Conservation (phyloP, 108 stramenopile species). For the Asterionellopsis glacialis region DNA sequence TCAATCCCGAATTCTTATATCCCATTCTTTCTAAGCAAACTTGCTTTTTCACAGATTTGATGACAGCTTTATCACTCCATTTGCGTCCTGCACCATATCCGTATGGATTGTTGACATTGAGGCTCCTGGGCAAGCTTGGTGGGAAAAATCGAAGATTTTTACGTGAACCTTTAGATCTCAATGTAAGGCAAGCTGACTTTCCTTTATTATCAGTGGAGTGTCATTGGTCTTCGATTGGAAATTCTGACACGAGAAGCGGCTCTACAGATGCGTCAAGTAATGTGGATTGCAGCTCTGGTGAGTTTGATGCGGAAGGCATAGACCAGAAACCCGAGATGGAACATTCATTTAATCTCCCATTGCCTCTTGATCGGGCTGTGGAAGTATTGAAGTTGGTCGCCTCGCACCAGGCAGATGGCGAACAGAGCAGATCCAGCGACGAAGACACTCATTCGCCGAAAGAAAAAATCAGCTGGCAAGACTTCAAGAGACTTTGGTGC, state of each 20-base stretch:
- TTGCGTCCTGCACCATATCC: slow-evolving; percentile 92
- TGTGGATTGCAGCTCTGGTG: too few species aligned
- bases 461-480: too few species aligned
- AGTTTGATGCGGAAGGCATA: too few species aligned
- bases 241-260: too few species aligned
- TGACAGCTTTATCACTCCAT: slow-evolving; percentile 82
- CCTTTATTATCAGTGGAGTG: slow-evolving; percentile 17
- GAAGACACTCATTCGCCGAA: too few species aligned
- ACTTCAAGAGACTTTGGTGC: too few species aligned
- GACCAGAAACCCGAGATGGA: too few species aligned
- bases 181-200: slow-evolving; percentile 7
- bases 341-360: not conserved
- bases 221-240: slow-evolving; percentile 18
- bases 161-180: slow-evolving; percentile 44
- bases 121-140: slow-evolving; percentile 92
- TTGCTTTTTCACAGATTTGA: slow-evolving; percentile 46
- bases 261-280: too few species aligned
- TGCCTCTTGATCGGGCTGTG: slow-evolving; percentile 2
- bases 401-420: too few species aligned
- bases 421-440: too few species aligned
- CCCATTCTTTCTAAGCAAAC: slow-evolving; percentile 60
- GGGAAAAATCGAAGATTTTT: slow-evolving; percentile 90
- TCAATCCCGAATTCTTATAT: slow-evolving; percentile 85
- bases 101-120: slow-evolving; percentile 81
- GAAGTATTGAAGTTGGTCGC: not conserved